These are phyloP conservation scores for Phytophthora pseudosyringae DNA, from an alignment of 352 stramenopile genomes.

Conservation along the genomic window DNA sequence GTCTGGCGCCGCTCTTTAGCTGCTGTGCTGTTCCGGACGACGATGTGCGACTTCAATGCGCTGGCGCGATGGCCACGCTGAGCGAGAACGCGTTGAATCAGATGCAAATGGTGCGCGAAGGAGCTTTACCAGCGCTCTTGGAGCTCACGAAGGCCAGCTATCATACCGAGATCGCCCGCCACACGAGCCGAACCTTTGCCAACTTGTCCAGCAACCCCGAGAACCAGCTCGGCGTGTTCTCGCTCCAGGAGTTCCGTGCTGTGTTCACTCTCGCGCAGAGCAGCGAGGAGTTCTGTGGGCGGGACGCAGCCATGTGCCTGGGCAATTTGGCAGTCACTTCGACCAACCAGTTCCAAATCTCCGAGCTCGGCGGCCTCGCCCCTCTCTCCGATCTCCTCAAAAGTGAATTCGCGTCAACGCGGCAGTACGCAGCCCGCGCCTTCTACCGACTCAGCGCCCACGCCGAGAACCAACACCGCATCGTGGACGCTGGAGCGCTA, in stretches of 20 bases:
- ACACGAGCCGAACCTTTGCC: slow-evolving; percentile 91
- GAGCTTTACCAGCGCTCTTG: slow-evolving; percentile 75
- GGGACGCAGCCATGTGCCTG: slow-evolving; percentile 93
- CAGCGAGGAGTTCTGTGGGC: slow-evolving; percentile 85
- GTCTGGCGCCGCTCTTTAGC: slow-evolving; percentile 65
- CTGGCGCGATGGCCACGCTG: slow-evolving; percentile 90
- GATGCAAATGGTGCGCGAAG: slow-evolving; percentile 83
- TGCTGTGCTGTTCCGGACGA: slow-evolving; percentile 69
- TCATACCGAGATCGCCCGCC: slow-evolving; percentile 80
- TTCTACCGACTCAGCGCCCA: slow-evolving; percentile 92
- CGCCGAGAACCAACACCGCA: slow-evolving; percentile 86
- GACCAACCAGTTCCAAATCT: slow-evolving; percentile 92
- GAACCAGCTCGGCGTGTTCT: slow-evolving; percentile 91
- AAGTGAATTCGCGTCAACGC: slow-evolving; percentile 69
- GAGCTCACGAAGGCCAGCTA: slow-evolving; percentile 66
- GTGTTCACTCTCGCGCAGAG: slow-evolving; percentile 76
- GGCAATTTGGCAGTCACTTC: slow-evolving; percentile 93
- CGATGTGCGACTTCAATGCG: slow-evolving; percentile 90
- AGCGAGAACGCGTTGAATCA: slow-evolving; percentile 94
- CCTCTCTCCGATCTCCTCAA: slow-evolving; percentile 84
- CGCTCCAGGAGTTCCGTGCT: slow-evolving; percentile 72
- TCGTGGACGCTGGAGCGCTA: slow-evolving; percentile 87
- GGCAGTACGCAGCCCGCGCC: slow-evolving; percentile 84
- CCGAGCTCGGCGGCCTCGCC: slow-evolving; percentile 83
- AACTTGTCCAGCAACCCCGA: slow-evolving; percentile 94